Base-by-base conservation (phyloP, 345 rosid genomes). In the Eutrema yunnanense region DNA sequence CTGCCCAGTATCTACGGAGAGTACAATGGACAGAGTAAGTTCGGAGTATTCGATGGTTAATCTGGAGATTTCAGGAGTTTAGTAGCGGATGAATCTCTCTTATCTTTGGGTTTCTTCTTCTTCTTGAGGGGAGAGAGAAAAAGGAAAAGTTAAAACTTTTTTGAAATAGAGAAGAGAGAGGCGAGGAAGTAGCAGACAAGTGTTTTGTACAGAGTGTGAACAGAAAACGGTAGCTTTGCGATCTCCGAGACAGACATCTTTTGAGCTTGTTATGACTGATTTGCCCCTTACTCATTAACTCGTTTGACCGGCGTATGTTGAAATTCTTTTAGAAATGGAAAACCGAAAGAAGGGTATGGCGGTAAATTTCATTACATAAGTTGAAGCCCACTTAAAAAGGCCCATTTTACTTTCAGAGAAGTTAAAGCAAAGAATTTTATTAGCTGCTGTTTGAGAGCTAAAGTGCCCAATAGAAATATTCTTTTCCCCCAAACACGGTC, bases 141-240 rank as follows among this genome's bases (percentile, higher is more conserved):
- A 11, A 30, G 50, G 48, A 40, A 46, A 76, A 63, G 48, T 9
- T 30, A 0, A 12, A 41, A 6, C 60, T 56, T 76, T 66, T 76
- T 76, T 32, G 60, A 69, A 69, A 62, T 50, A 51, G 69, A 63
- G 55, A 57, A 68, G 47, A 48, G 48, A 47, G 73, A 38, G 46
- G 68, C 0, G 48, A 68, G 73, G 61, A 30, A 75, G 75, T 6
- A 56, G 67, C 13, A 76, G 80, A 76, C 80, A 76, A 70, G 46
- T 64, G 75, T 76, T 46, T 48, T 76, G 80, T 64, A 64, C 76
- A 76, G 72, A 76, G 76, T 64, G 80, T 64, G 76, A 76, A 76
- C 72, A 71, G 56, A 57, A 40, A 69, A 76, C 63, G 69, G 80
- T 65, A 65, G 76, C 72, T 71, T 65, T 65, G 56, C 61, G 63